Percentiles rank a stretch among this genome's conserved stretches.
Evolutionary conservation across 1,284 basidiomycete species (phyloP).

Genomic region (Puccinia polysora): DNA sequence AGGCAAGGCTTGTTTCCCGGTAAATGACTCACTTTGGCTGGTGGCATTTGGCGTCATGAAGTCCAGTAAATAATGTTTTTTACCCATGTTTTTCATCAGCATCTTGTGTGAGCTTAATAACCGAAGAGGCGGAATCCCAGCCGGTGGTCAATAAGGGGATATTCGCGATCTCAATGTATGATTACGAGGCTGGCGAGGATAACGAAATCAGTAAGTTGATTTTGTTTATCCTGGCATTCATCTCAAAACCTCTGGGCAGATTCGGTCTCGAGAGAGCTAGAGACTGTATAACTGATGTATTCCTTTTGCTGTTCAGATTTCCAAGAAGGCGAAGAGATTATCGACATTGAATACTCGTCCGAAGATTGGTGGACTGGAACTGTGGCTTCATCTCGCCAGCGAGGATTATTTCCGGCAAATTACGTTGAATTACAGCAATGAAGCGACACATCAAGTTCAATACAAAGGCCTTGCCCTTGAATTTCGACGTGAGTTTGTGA

Average conservation of each 20-base stretch:
- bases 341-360: slow-evolving; percentile 51
- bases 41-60: not conserved
- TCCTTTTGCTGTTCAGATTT: slow-evolving; percentile 48
- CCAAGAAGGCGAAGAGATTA: slow-evolving; percentile 50
- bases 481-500: too few relatives aligned
- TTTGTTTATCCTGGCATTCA: slow-evolving; percentile 70
- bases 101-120: slow-evolving; percentile 2
- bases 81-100: not conserved
- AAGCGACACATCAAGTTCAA: too few relatives aligned
- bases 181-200: slow-evolving; percentile 51
- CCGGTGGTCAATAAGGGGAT: slow-evolving; percentile 64
- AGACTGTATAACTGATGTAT: not conserved
- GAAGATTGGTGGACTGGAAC: slow-evolving; percentile 69
- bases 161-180: slow-evolving; percentile 51
- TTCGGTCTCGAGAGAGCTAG: not conserved
- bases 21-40: slow-evolving; percentile 52
- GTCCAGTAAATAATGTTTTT: not conserved
- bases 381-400: slow-evolving; percentile 60
- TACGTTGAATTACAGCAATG: slow-evolving; percentile 63
- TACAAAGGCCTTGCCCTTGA: too few relatives aligned
- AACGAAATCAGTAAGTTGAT: slow-evolving; percentile 54
- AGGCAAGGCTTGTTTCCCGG: slow-evolving; percentile 68
- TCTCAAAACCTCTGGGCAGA: too few relatives aligned
- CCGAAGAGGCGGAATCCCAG: slow-evolving; percentile 55
- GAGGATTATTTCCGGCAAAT: slow-evolving; percentile 62